Evolutionary conservation across 495 filamentous ascomycete species (phyloP).

Genomic region (Cercophora sp.): DNA sequence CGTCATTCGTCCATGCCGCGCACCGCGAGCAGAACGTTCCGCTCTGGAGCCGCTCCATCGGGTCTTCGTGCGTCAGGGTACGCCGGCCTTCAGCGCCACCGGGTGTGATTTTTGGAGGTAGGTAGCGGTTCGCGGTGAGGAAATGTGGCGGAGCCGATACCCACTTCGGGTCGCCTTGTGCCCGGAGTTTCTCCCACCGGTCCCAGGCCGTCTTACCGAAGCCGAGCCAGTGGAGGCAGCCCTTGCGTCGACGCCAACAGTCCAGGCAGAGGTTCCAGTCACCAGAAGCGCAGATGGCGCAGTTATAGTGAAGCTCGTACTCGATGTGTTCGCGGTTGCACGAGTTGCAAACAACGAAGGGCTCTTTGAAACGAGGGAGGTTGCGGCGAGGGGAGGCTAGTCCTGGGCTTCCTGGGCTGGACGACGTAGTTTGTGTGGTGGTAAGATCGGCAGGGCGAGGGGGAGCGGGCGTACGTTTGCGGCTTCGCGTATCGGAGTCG

Average conservation of each 20-base stretch:
- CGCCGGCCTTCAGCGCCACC: conserved; percentile 47
- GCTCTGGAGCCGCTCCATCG: conserved; percentile 60
- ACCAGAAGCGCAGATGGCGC: conserved; percentile 62
- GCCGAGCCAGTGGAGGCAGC: conserved; percentile 76
- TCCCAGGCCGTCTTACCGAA: conserved; percentile 62
- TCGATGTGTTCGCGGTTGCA: conserved; percentile 67
- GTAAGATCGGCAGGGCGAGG: conserved; percentile 13
- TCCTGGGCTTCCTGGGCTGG: conserved; percentile 16
- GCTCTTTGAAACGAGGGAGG: conserved; percentile 58
- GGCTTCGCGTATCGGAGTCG: conserved; percentile 2
- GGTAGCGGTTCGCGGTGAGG: conserved; percentile 63
- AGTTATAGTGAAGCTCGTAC: conserved; percentile 78
- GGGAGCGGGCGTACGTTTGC: not conserved
- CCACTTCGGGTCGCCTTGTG: conserved; percentile 18
- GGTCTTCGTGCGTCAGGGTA: conserved; percentile 60
- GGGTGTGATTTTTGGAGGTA: conserved; percentile 44
- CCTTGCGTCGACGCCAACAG: conserved; percentile 70
- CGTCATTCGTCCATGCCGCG: conserved; percentile 63
- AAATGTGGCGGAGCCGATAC: conserved; percentile 57
- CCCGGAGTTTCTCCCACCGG: conserved; percentile 47
- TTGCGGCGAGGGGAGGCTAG: conserved; percentile 21
- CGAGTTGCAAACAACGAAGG: conserved; percentile 64
- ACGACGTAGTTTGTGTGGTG: conserved; percentile 10
- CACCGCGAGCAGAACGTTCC: conserved; percentile 84
- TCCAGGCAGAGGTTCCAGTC: conserved; percentile 70